Evolutionary conservation across 164 flowering plant genomes (phyloP).

Genomic region (Kingdonia uniflora): DNA sequence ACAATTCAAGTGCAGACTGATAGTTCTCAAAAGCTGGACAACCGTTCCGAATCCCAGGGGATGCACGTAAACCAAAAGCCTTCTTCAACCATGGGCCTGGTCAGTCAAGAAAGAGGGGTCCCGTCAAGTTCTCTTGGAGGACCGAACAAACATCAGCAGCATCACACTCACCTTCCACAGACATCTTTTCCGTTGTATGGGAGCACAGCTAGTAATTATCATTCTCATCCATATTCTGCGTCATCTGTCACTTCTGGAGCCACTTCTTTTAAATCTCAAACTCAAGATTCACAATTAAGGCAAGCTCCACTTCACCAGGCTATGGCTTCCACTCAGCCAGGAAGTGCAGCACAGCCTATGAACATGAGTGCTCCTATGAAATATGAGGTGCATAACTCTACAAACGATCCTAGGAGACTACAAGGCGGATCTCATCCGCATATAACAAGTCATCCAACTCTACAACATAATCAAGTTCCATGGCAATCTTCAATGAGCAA

Average conservation of each 20-base stretch:
- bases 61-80: constrained; percentile 28
- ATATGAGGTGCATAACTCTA: constrained; percentile 40
- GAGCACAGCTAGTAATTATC: constrained; percentile 30
- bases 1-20: constrained; percentile 19
- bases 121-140: constrained; percentile 33
- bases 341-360: constrained; percentile 34
- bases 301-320: constrained; percentile 44
- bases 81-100: constrained; percentile 24
- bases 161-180: constrained; percentile 45
- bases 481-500: constrained; percentile 41
- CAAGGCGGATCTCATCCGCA: constrained; percentile 45
- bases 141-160: constrained; percentile 50
- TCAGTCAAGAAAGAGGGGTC: constrained; percentile 38
- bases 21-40: constrained; percentile 20
- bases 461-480: constrained; percentile 39
- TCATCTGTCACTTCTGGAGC: constrained; percentile 28
- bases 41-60: constrained; percentile 40
- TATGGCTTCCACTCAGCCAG: constrained; percentile 30
- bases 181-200: constrained; percentile 58
- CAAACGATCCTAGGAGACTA: constrained; percentile 45
- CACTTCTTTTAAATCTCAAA: constrained; percentile 36
- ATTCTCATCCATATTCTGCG: constrained; percentile 32
- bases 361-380: constrained; percentile 29
- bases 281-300: constrained; percentile 56
- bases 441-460: constrained; percentile 28